phyloP scores from a whole-genome alignment of 2,329 filamentous ascomycete species.

The Dryadomyces sulphureus region DNA sequence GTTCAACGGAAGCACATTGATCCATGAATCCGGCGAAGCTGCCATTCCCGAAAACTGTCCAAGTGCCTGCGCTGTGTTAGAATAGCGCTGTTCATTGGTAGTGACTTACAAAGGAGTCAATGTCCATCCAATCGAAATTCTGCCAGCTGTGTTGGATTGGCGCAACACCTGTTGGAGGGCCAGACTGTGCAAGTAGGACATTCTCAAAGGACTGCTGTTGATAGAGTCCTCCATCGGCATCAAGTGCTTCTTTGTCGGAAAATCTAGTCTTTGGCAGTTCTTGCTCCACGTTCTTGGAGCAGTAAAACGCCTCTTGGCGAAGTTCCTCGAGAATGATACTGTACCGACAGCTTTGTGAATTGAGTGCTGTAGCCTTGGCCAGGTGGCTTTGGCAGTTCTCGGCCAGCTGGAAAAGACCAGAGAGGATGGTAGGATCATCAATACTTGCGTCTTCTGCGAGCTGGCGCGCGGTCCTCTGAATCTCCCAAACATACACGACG shows the following conservation, averaged over 20 bases:
- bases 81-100: neutral
- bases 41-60: neutral
- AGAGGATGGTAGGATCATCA: neutral
- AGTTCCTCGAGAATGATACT: constrained; percentile 37
- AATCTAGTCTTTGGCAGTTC: neutral
- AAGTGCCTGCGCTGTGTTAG: neutral
- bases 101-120: neutral
- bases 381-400: constrained; percentile 32
- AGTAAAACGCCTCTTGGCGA: constrained; percentile 3
- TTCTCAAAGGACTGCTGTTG: neutral
- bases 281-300: neutral
- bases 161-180: neutral
- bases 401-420: constrained; percentile 23
- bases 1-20: neutral
- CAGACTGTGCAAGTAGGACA: neutral
- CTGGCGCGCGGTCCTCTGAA: constrained; percentile 21
- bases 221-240: neutral
- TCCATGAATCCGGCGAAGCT: neutral
- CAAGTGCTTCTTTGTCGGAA: neutral
- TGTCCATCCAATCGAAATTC: neutral
- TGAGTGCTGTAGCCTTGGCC: constrained; percentile 19
- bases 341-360: constrained; percentile 31
- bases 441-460: neutral
- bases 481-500: constrained; percentile 38
- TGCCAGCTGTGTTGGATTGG: neutral